These are phyloP conservation scores for Pythium scleroteichum DNA, from an alignment of 352 stramenopile genomes.

Conservation along the genomic window DNA sequence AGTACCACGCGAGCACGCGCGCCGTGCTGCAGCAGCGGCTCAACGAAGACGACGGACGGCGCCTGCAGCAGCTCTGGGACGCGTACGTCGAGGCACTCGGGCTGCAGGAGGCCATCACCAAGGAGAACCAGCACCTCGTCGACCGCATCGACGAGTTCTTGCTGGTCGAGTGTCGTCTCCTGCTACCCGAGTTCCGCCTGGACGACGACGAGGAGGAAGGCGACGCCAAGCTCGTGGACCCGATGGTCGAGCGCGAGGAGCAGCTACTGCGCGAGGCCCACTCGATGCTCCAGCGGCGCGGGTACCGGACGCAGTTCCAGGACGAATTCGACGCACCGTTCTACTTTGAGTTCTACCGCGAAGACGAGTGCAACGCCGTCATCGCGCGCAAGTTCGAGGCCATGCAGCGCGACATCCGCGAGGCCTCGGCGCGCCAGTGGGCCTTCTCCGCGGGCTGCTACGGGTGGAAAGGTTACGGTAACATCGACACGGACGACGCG, in stretches of 20 bases:
- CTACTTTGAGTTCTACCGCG: slow-evolving; percentile 16
- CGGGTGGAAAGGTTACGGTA: slow-evolving; percentile 12
- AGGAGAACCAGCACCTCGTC: slow-evolving; percentile 6
- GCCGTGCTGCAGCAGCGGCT: slow-evolving; percentile 2
- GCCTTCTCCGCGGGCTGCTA: slow-evolving; percentile 5
- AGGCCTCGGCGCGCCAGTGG: slow-evolving; percentile 4
- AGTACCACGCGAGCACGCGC: slow-evolving; percentile 6
- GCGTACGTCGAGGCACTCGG: slow-evolving; percentile 9
- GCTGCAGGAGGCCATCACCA: slow-evolving; percentile 4
- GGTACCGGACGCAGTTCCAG: slow-evolving; percentile 13
- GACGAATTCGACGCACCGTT: slow-evolving; percentile 8
- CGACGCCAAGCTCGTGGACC: neutral
- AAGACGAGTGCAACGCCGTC: slow-evolving; percentile 7
- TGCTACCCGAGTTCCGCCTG: slow-evolving; percentile 10
- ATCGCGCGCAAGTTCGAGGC: slow-evolving; percentile 5
- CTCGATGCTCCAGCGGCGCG: neutral
- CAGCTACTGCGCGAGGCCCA: slow-evolving; percentile 5
- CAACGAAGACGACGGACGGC: neutral
- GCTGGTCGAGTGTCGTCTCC: slow-evolving; percentile 11
- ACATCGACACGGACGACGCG: slow-evolving; percentile 4
- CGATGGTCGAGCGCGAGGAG: neutral
- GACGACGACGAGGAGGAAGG: neutral
- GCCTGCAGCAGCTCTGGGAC: slow-evolving; percentile 10
- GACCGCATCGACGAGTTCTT: slow-evolving; percentile 14
- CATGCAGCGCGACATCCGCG: slow-evolving; percentile 6